These are phyloP conservation scores for Penicillium sumatraense DNA, from an alignment of 2,329 filamentous ascomycete genomes.

Conservation along the genomic window DNA sequence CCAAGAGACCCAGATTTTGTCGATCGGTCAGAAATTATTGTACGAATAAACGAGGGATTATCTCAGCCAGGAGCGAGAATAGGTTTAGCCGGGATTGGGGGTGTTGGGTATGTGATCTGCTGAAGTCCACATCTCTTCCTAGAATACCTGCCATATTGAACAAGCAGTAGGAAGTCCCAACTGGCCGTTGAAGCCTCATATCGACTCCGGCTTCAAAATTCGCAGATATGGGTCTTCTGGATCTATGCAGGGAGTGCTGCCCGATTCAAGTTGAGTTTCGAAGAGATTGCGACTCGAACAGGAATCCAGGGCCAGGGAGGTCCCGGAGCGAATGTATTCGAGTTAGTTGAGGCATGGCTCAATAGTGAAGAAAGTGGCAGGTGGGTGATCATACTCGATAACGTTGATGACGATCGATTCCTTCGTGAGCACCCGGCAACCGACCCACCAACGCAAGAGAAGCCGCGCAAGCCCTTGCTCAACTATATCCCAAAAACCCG, in stretches of 20 bases:
- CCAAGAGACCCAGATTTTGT: background rate
- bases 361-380: background rate
- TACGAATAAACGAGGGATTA: background rate
- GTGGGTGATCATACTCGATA: slow-evolving; percentile 3
- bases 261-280: background rate
- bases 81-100: background rate
- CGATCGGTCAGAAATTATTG: background rate
- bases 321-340: background rate
- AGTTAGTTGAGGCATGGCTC: background rate
- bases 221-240: background rate
- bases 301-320: background rate
- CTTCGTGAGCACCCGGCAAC: background rate
- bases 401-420: background rate
- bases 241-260: background rate
- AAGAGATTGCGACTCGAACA: background rate
- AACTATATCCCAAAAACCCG: too few species aligned
- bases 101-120: background rate
- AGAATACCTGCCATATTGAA: too few species aligned
- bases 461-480: too few species aligned
- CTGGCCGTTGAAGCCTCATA: slow-evolving; percentile 1
- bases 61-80: background rate
- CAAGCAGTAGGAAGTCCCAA: slow-evolving; percentile 1
- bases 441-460: too few species aligned
- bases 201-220: background rate
- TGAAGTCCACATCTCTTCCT: too few species aligned